A percentile compares a stretch with the other conserved stretches of the same genome.
These are phyloP conservation scores for Cryptomeria japonica DNA, from an alignment of 75 land plant species.

Conservation along the genomic window DNA sequence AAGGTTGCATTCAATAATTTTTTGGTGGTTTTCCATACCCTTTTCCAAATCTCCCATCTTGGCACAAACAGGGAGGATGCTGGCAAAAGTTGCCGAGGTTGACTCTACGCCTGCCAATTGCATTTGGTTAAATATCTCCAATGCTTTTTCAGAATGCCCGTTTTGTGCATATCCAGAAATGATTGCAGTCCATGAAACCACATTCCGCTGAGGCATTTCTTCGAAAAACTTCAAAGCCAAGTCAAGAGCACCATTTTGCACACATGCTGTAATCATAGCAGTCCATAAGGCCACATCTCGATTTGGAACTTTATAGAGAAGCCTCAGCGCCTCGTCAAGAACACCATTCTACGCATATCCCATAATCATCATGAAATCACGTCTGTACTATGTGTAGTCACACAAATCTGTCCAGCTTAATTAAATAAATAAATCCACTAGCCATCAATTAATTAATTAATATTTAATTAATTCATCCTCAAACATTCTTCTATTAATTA, in stretches of 20 bases:
- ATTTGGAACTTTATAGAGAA: background rate
- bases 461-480: no score
- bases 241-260: constrained; percentile 12
- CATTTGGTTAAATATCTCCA: constrained; percentile 32
- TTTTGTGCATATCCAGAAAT: constrained; percentile 51
- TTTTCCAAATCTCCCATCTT: constrained; percentile 17
- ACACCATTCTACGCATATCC: constrained; percentile 18
- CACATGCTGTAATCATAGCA: constrained; percentile 14
- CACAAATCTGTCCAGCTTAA: no score
- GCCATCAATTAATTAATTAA: no score
- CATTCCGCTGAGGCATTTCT: constrained; percentile 29
- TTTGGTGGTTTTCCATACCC: constrained; percentile 42
- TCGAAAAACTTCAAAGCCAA: constrained; percentile 40
- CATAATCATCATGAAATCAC: background rate
- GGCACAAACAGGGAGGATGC: constrained; percentile 48
- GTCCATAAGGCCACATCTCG: constrained; percentile 11
- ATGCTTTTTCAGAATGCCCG: constrained; percentile 31
- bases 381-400: background rate
- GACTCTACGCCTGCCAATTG: constrained; percentile 12
- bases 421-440: no score
- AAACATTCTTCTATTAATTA: no score
- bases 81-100: constrained; percentile 43
- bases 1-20: constrained; percentile 24
- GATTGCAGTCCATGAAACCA: constrained; percentile 70
- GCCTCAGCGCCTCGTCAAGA: background rate